Evolutionary conservation across 163 green algal species (phyloP).

Genomic region (Scenedesmus sp.): DNA sequence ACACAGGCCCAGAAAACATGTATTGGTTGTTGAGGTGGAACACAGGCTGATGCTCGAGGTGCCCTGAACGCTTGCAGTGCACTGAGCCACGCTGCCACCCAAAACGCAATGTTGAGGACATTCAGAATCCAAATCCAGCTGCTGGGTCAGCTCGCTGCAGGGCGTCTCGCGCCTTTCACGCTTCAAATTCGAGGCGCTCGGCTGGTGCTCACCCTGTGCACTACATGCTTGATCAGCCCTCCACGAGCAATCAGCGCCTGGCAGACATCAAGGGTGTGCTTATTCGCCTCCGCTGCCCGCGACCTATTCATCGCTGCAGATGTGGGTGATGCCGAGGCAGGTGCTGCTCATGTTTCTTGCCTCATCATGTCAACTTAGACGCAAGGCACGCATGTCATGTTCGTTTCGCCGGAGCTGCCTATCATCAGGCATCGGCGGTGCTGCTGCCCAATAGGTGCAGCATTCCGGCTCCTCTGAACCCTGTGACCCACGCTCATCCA

Average conservation of each 20-base stretch:
- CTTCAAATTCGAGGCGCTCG: not conserved
- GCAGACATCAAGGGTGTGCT: conserved; percentile 1
- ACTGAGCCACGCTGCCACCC: not conserved
- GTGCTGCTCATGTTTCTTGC: not conserved
- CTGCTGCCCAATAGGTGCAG: no score
- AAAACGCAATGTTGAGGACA: not conserved
- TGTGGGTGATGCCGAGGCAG: not conserved
- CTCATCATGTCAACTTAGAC: not conserved
- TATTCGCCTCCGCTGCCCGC: not conserved
- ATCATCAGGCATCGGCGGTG: no score
- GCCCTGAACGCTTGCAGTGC: not conserved
- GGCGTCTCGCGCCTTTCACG: not conserved
- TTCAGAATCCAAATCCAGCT: not conserved
- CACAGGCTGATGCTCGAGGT: not conserved
- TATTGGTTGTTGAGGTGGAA: not conserved
- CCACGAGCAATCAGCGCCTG: not conserved
- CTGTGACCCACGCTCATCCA: no score
- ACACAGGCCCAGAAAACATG: not conserved
- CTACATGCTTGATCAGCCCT: not conserved
- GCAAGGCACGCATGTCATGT: not conserved
- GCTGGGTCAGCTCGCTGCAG: not conserved
- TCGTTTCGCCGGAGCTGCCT: not conserved
- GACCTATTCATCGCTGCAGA: not conserved
- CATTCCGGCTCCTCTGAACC: no score
- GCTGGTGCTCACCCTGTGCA: conserved; percentile 12